Base-by-base conservation (phyloP, 2,329 filamentous ascomycete genomes). In the Colletotrichum sp. region DNA sequence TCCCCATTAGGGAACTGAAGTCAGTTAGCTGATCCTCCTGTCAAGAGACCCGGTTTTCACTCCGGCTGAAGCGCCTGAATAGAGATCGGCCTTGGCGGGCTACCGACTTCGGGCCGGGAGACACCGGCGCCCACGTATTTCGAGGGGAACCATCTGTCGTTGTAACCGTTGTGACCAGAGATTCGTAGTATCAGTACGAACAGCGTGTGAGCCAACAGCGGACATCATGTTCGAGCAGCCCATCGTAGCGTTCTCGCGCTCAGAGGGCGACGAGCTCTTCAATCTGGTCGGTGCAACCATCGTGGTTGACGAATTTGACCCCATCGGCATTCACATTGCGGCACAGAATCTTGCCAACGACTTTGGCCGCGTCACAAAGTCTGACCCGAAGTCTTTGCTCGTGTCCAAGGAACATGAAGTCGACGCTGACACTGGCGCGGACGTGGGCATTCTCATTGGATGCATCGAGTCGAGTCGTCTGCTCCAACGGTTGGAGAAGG, bases 401-500 rank as follows among this genome's bases (percentile, higher is more conserved):
- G 48, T 76, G 16, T 52, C 48, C 18, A 63, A 74, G 7, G 48
- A 28, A 21, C n/a, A 39, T 7, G 55, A 69, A 6, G 16, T 6
- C 14, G 43, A 39, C 24, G 24, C 39, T 18, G 8, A n/a, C 48
- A 48, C 24, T 6, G 64, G 36, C 8, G 36, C 70, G 14, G 48
- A 28, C 4, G 26, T 59, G 1, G 70, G 55, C n/a, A 69, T 76
- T 6, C 64, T 75, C 34, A 64, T 76, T 26, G 74, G 74, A 21
- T 68, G 63, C 14, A 34, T 76, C 18, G 57, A 88, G 68, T 90
- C 88, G 1, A 85, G 83, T 7, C 79, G 90, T n/a, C 86, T 92
- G 59, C 87, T 89, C 69, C 79, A 79, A 4, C 79, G 92, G 32
- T 81, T 88, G 9, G 78, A 83, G 7, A 83, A 80, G 7, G 87